These are phyloP conservation scores for Prunus mongolica DNA, from an alignment of 306 rosid species.

Conservation along the genomic window DNA sequence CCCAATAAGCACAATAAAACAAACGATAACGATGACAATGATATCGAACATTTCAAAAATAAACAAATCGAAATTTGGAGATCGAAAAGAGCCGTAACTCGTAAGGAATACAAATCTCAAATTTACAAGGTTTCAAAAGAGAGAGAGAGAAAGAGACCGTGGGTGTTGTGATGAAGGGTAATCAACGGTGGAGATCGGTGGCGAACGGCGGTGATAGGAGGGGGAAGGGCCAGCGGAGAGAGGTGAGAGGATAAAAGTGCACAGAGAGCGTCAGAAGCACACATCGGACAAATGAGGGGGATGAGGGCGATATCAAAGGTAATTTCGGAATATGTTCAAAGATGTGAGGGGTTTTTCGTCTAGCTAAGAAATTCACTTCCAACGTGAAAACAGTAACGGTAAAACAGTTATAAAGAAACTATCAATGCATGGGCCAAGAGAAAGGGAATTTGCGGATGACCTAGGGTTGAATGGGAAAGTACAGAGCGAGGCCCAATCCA, in stretches of 20 bases:
- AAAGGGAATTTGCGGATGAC: not conserved
- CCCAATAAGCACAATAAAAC: too few relatives aligned
- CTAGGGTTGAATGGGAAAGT: not conserved
- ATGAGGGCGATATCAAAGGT: not conserved
- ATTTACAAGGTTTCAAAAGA: not conserved
- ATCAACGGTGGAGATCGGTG: slow-evolving; percentile 14
- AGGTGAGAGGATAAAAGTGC: slow-evolving; percentile 15
- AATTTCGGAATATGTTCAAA: slow-evolving; percentile 4
- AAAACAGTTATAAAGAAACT: not conserved
- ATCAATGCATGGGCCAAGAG: not conserved
- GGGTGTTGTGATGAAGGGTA: slow-evolving; percentile 10
- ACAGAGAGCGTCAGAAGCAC: slow-evolving; percentile 10
- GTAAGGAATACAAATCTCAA: not conserved
- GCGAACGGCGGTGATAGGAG: slow-evolving; percentile 17
- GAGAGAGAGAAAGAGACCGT: slow-evolving; percentile 2
- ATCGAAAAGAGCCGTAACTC: not conserved
- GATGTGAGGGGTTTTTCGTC: slow-evolving; percentile 19
- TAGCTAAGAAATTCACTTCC: not conserved
- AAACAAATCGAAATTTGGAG: not conserved
- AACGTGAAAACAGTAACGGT: not conserved
- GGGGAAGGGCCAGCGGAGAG: slow-evolving; percentile 11
- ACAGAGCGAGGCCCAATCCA: not conserved
- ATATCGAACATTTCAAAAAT: not conserved
- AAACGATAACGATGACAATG: not conserved
- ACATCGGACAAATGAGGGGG: slow-evolving; percentile 22